Percentiles rank a stretch among this genome's conserved stretches.
Conservation (phyloP, 2,329 filamentous ascomycete genomes). For the Penicillium sp. region DNA sequence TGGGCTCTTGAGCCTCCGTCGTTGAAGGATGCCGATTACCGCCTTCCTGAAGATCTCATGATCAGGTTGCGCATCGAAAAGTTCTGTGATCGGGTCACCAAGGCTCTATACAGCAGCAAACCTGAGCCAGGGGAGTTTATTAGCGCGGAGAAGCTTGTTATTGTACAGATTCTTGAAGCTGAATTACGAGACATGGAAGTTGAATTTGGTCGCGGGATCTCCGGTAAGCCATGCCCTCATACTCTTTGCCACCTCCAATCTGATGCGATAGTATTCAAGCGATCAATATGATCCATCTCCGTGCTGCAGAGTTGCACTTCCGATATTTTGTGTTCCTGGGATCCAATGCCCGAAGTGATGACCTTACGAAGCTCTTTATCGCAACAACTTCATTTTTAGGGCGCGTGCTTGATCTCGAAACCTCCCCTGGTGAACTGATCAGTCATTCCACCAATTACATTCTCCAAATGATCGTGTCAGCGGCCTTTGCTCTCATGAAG, state of each 20-base stretch:
- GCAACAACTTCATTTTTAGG: slow-evolving; percentile 45
- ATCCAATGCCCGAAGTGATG: slow-evolving; percentile 40
- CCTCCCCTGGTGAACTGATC: slow-evolving; percentile 44
- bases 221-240: slow-evolving; percentile 20
- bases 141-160: slow-evolving; percentile 39
- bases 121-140: slow-evolving; percentile 49
- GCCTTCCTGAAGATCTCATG: slow-evolving; percentile 47
- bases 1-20: slow-evolving; percentile 50
- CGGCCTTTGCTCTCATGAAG: slow-evolving; percentile 59
- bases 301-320: slow-evolving; percentile 43
- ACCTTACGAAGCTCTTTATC: slow-evolving; percentile 42
- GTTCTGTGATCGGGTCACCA: slow-evolving; percentile 55
- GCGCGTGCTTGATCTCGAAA: slow-evolving; percentile 42
- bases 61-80: slow-evolving; percentile 53
- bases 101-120: slow-evolving; percentile 52
- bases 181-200: slow-evolving; percentile 50
- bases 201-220: slow-evolving; percentile 42
- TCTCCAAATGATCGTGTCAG: slow-evolving; percentile 61
- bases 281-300: slow-evolving; percentile 45
- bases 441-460: slow-evolving; percentile 57
- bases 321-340: slow-evolving; percentile 46
- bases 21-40: slow-evolving; percentile 42
- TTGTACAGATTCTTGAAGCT: slow-evolving; percentile 42
- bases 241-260: not conserved
- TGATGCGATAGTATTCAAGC: slow-evolving; percentile 24